These are phyloP conservation scores for Tricholoma hemisulphureum DNA, from an alignment of 768 basidiomycete genomes.

Conservation along the genomic window DNA sequence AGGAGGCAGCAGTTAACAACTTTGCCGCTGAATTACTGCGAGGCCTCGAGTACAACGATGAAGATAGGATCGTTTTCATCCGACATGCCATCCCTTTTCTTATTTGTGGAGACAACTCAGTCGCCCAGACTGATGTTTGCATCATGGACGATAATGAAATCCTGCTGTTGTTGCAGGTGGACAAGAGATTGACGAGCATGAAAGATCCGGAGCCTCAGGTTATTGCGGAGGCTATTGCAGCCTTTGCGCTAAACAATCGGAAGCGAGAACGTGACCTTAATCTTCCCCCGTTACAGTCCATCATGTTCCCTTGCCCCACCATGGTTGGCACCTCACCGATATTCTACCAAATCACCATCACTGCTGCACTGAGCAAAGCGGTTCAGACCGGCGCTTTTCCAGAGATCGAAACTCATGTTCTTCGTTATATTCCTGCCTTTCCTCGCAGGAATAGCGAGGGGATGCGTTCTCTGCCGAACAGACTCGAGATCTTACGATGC, in stretches of 20 bases:
- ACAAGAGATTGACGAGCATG: constrained; percentile 7
- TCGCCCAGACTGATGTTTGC: constrained; percentile 23
- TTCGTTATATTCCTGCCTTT: constrained; percentile 19
- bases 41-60: not conserved
- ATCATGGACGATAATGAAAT: constrained; percentile 21
- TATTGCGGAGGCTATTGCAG: constrained; percentile 29
- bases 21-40: not conserved
- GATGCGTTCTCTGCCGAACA: constrained; percentile 17
- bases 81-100: not conserved
- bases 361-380: constrained; percentile 17
- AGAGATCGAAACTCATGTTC: constrained; percentile 18
- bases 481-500: constrained; percentile 18
- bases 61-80: not conserved
- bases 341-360: constrained; percentile 27
- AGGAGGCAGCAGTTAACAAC: not conserved
- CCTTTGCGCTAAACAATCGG: constrained; percentile 23
- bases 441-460: constrained; percentile 18
- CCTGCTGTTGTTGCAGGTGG: constrained; percentile 16
- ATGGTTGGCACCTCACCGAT: not conserved
- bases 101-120: constrained; percentile 16
- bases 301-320: not conserved
- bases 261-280: not conserved
- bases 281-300: not conserved
- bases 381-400: constrained; percentile 18
- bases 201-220: constrained; percentile 31